Evolutionary conservation across 768 basidiomycete species (phyloP).

Genomic region (Boletus vinaceobasis): DNA sequence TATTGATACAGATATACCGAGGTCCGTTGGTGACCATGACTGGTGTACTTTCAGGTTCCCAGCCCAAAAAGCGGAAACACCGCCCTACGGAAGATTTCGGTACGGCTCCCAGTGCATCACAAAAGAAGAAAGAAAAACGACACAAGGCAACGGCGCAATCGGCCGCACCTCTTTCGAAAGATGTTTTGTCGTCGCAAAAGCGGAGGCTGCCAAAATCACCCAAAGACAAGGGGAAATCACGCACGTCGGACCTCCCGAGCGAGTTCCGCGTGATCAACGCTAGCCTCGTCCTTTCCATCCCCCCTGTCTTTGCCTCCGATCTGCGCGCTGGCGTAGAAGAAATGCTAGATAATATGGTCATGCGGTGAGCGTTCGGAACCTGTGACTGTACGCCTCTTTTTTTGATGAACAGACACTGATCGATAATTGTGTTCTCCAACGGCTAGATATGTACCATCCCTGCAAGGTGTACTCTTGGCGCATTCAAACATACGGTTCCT

Average conservation of each 20-base stretch:
- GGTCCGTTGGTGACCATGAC: slow-evolving; percentile 6
- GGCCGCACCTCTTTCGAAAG: slow-evolving; percentile 1
- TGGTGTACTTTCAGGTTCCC: slow-evolving; percentile 3
- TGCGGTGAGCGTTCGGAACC: slow-evolving; percentile 63
- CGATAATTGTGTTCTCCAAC: background rate
- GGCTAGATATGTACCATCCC: slow-evolving; percentile 81
- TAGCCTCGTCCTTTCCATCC: slow-evolving; percentile 68
- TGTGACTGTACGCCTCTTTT: slow-evolving; percentile 1
- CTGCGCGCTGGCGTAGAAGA: slow-evolving; percentile 77
- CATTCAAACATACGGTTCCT: slow-evolving; percentile 77
- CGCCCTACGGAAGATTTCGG: slow-evolving; percentile 13
- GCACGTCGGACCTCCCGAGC: slow-evolving; percentile 28
- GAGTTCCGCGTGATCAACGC: slow-evolving; percentile 65
- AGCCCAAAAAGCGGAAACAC: slow-evolving; percentile 56
- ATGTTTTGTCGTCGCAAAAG: slow-evolving; percentile 11
- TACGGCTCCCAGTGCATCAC: slow-evolving; percentile 28
- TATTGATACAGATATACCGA: background rate
- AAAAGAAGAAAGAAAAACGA: slow-evolving; percentile 35
- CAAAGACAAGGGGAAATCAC: slow-evolving; percentile 39
- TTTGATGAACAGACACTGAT: slow-evolving; percentile 2
- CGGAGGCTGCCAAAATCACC: slow-evolving; percentile 21
- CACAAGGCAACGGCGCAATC: slow-evolving; percentile 12
- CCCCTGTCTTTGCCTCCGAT: slow-evolving; percentile 77
- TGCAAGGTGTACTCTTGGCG: slow-evolving; percentile 82
- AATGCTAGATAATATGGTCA: slow-evolving; percentile 90